These are phyloP conservation scores for Sphagnum magellanicum DNA, from an alignment of 228 moss, liverwort and hornwort genomes.

Conservation along the genomic window DNA sequence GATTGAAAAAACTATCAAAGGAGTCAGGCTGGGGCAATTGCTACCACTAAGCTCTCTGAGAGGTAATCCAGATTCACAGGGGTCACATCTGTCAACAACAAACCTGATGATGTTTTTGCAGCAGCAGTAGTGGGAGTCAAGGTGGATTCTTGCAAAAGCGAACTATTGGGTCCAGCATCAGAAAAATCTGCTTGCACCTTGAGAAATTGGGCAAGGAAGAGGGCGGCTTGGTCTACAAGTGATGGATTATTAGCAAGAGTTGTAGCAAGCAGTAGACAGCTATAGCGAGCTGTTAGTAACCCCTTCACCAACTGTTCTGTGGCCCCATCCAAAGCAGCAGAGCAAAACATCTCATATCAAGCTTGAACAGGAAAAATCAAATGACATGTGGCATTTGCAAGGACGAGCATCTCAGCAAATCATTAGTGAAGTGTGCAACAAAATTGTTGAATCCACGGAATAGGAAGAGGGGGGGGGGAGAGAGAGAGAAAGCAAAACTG, in stretches of 20 bases:
- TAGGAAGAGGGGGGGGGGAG: too few relatives aligned
- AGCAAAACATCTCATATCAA: neutral
- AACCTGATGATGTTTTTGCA: constrained; percentile 36
- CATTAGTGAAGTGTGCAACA: neutral
- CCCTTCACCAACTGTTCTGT: constrained; percentile 77
- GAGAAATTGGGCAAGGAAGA: constrained; percentile 54
- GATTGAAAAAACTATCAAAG: too few relatives aligned
- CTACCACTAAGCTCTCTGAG: too few relatives aligned
- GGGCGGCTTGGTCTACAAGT: constrained; percentile 60
- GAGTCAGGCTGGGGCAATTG: too few relatives aligned
- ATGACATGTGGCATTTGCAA: neutral
- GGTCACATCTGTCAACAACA: constrained; percentile 1
- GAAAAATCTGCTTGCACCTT: constrained; percentile 28
- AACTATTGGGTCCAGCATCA: constrained; percentile 57
- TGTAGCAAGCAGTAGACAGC: constrained; percentile 63
- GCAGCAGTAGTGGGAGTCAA: constrained; percentile 6
- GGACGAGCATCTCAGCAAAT: neutral
- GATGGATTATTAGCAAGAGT: constrained; percentile 72
- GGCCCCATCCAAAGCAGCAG: constrained; percentile 6
- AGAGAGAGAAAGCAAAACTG: too few relatives aligned
- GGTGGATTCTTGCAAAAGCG: constrained; percentile 37
- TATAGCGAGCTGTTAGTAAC: constrained; percentile 68
- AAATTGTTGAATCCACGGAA: too few relatives aligned
- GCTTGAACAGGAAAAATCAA: neutral
- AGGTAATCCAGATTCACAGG: too few relatives aligned